phyloP scores from a whole-genome alignment of 495 filamentous ascomycete species.

The Aeminium ludgeri region DNA sequence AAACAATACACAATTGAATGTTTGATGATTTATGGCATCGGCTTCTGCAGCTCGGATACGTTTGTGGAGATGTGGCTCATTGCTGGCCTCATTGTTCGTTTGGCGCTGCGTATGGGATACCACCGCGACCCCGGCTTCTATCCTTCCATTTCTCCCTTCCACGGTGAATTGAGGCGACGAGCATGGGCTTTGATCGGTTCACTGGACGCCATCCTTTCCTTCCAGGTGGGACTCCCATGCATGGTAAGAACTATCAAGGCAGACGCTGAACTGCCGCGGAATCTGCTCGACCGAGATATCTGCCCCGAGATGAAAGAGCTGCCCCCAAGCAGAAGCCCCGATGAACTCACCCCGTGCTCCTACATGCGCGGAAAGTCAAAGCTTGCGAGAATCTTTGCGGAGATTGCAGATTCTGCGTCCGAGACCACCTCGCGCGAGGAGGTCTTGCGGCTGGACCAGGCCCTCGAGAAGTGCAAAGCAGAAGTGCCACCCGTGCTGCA shows the following conservation, averaged over 20 bases:
- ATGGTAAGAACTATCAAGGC: conserved; percentile 18
- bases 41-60: conserved; percentile 18
- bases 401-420: conserved; percentile 29
- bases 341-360: conserved; percentile 22
- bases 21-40: conserved; percentile 20
- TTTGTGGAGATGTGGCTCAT: conserved; percentile 23
- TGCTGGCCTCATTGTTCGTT: conserved; percentile 19
- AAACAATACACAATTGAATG: conserved; percentile 23
- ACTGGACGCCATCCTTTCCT: conserved; percentile 23
- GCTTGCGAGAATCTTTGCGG: conserved; percentile 27
- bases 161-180: conserved; percentile 25
- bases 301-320: conserved; percentile 19
- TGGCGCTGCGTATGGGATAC: conserved; percentile 25
- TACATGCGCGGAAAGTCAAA: conserved; percentile 29
- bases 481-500: conserved; percentile 21
- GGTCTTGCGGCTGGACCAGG: conserved; percentile 26
- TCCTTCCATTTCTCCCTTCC: conserved; percentile 19
- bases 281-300: conserved; percentile 27
- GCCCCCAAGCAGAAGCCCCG: conserved; percentile 15
- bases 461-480: conserved; percentile 23
- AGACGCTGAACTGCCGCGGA: conserved; percentile 21
- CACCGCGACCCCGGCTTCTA: conserved; percentile 24
- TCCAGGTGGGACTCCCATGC: conserved; percentile 22
- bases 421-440: conserved; percentile 22
- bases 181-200: conserved; percentile 20